Conservation (phyloP, 345 rosid genomes). For the Carallia brachiata region DNA sequence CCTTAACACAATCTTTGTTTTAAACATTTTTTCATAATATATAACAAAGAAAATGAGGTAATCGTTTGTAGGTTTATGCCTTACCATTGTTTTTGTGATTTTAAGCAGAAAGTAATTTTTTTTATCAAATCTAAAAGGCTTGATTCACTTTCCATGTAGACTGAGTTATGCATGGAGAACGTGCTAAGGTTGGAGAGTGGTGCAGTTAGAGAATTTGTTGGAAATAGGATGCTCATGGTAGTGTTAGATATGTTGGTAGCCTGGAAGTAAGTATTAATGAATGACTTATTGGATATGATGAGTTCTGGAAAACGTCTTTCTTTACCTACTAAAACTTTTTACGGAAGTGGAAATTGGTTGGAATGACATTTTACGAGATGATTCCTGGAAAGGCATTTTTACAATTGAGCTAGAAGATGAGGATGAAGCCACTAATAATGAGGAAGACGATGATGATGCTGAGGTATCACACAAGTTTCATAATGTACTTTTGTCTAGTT, state of each 20-base stretch:
- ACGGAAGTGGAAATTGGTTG: slow-evolving; percentile 70
- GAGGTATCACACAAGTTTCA: slow-evolving; percentile 40
- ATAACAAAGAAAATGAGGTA: neutral
- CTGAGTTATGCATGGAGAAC: slow-evolving; percentile 60
- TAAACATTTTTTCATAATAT: too few relatives aligned
- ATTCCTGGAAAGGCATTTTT: slow-evolving; percentile 72
- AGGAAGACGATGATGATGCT: slow-evolving; percentile 25
- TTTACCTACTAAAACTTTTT: slow-evolving; percentile 5
- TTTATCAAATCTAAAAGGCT: neutral
- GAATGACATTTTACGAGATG: slow-evolving; percentile 70
- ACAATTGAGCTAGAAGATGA: slow-evolving; percentile 74
- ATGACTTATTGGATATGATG: neutral
- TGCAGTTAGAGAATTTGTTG: slow-evolving; percentile 64
- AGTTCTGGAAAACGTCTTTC: neutral
- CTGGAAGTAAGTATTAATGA: slow-evolving; percentile 73
- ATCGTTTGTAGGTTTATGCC: neutral
- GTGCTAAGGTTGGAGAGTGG: slow-evolving; percentile 77
- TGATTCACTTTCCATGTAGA: neutral
- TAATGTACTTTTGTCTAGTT: neutral
- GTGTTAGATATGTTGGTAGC: slow-evolving; percentile 79
- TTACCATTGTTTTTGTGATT: neutral
- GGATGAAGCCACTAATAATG: slow-evolving; percentile 39
- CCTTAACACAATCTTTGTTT: neutral
- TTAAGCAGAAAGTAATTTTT: neutral
- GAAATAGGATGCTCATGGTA: slow-evolving; percentile 58